phyloP scores from a whole-genome alignment of 2,329 filamentous ascomycete genomes.

The Hymenoscyphus scutula region DNA sequence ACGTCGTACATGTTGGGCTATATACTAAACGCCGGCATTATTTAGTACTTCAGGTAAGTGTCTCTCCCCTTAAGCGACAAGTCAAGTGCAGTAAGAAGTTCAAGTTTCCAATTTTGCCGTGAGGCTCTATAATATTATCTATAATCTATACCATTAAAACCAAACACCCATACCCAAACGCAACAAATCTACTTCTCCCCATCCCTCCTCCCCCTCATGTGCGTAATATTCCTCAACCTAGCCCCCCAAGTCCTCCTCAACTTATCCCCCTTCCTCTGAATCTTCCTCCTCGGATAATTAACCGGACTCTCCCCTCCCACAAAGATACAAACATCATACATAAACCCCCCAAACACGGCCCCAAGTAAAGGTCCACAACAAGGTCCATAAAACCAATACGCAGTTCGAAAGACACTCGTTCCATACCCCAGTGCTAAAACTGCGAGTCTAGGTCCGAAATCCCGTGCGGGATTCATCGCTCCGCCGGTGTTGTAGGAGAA shows the following conservation, averaged over 20 bases:
- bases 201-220: slow-evolving; percentile 9
- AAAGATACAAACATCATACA: slow-evolving; percentile 52
- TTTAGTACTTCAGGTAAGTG: too few species aligned
- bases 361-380: slow-evolving; percentile 41
- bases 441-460: slow-evolving; percentile 49
- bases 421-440: slow-evolving; percentile 45
- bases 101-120: too few species aligned
- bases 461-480: slow-evolving; percentile 48
- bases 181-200: slow-evolving; percentile 2
- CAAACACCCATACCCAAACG: too few species aligned
- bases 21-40: too few species aligned
- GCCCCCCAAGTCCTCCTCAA: slow-evolving; percentile 37
- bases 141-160: too few species aligned
- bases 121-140: too few species aligned
- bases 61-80: too few species aligned
- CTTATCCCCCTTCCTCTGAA: slow-evolving; percentile 44
- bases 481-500: slow-evolving; percentile 49
- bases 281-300: slow-evolving; percentile 47
- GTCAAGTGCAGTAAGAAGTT: too few species aligned
- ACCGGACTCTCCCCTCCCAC: slow-evolving; percentile 50
- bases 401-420: slow-evolving; percentile 40
- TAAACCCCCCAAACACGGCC: slow-evolving; percentile 44
- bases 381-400: slow-evolving; percentile 44
- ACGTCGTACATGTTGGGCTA: too few species aligned
- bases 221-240: slow-evolving; percentile 15